Evolutionary conservation across 2,329 filamentous ascomycete genomes (phyloP), one percentile per base, ranked within the genome.

Genomic region (Pseudocercospora fijiensis): DNA sequence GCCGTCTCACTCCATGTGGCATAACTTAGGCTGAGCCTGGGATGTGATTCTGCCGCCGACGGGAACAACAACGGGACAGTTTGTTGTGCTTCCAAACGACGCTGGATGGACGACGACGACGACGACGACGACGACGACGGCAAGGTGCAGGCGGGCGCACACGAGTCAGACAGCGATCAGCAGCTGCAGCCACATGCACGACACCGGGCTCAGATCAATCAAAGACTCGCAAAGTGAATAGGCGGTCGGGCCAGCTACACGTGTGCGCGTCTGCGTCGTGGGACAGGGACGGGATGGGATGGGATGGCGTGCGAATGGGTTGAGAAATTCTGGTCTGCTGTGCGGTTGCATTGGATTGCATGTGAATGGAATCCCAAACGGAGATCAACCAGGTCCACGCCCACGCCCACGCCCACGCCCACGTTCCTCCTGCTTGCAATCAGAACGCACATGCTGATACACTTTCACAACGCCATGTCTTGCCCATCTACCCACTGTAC

Each of bases 301-400:
- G n/a, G n/a, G 45, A 49, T 49, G 45, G 45, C 45, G 18, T 49
- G 45, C 45, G 49, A 52, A 52, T 52, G 24, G 49, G 24, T 52
- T 52, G 49, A 52, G 49, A 52, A 52, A 52, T 52, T 24, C 49
- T 28, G 49, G 27, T 27, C 20, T 52, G 49, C 49, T 52, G 11
- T 11, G 41, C 28, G 11, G 8, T 9, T 16, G 49, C 49, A 24
- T 24, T 22, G 45, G 6, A 7, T 24, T 49, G 45, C 45, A 24
- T 49, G 45, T 24, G 22, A 22, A 49, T 49, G 41, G 8, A 37
- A 8, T n/a, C 43, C 20, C 2, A 33, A 47, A 9, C 43, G 43
- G 18, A 47, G 43, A 47, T 22, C 43, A 20, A 47, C 18, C 10
- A 4, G 43, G 43, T n/a, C 43, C 30, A 33, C 30, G 30, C n/a